Base-by-base conservation (phyloP, 441 rosid species). In the Capsella rubella region DNA sequence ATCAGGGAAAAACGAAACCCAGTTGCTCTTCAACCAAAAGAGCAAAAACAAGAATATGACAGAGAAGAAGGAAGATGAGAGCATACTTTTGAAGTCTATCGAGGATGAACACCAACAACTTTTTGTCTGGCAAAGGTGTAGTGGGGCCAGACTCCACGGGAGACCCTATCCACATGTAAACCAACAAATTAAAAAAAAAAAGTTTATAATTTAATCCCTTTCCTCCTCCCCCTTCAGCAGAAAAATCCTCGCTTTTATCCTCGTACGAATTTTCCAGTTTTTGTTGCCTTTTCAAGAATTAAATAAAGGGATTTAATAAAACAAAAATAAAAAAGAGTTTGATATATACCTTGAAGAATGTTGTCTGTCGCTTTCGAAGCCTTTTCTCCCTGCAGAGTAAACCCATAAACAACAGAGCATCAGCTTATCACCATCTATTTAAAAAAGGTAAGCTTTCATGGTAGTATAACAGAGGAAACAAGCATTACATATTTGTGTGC, bases 41-140 rank as follows among this genome's bases (percentile, higher is more conserved):
- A 21, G 25, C 25, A 21, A 76, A 10, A 59, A 37, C 51, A 34
- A 55, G 60, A 40, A 59, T 42, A 52, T 43, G 6, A 43, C 16
- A 47, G 51, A 57, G 28, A 6, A 56, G 9, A 34, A 34, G 37
- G 37, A n/a, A 50, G 55, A 11, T 10, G 54, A 55, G 11, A 63
- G 69, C 89, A 64, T 78, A 91, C 98, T 94, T 90, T 92, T 91
- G 98, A 86, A 94, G 88, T 85, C 98, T 87, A 81, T 92, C 98
- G 54, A 91, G 93, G 74, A 94, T 85, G 89, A 90, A 92, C 80
- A 85, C 76, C 78, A 94, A 75, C 87, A 94, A 85, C 96, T 89
- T 91, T 86, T 87, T 91, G 87, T 94, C 95, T 69, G 96, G 97
- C 88, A 94, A 89, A 81, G 93, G 89, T 40, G 89, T 85, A 63